Percentiles rank a stretch among this genome's conserved stretches.
phyloP scores from a whole-genome alignment of 2,329 filamentous ascomycete genomes.

The Clonostachys solani region DNA sequence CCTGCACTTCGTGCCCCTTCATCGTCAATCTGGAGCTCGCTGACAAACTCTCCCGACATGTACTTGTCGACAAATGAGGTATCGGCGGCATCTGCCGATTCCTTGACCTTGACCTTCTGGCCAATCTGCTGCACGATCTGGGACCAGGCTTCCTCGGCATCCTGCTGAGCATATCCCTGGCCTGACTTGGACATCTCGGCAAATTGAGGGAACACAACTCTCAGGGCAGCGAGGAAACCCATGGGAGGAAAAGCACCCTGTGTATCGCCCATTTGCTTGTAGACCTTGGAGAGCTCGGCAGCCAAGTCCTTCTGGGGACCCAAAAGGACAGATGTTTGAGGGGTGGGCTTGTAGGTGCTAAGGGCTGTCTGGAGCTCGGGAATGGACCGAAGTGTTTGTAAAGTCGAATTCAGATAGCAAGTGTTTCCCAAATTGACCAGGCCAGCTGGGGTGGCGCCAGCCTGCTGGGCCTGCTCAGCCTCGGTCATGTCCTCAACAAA shows the following conservation, averaged over 20 bases:
- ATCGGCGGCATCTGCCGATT: slow-evolving; percentile 40
- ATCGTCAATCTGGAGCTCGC: slow-evolving; percentile 80
- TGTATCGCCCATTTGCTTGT: slow-evolving; percentile 84
- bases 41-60: slow-evolving; percentile 78
- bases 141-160: slow-evolving; percentile 97
- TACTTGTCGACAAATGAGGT: slow-evolving; percentile 85
- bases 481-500: slow-evolving; percentile 98
- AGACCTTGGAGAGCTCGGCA: slow-evolving; percentile 73
- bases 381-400: slow-evolving; percentile 85
- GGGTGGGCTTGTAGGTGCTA: slow-evolving; percentile 42
- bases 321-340: slow-evolving; percentile 36
- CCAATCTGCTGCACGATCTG: slow-evolving; percentile 85
- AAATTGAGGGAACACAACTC: slow-evolving; percentile 83
- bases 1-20: slow-evolving; percentile 68
- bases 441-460: slow-evolving; percentile 82
- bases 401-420: slow-evolving; percentile 95
- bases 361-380: slow-evolving; percentile 87
- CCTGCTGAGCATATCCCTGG: slow-evolving; percentile 90
- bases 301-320: slow-evolving; percentile 63
- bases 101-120: slow-evolving; percentile 68
- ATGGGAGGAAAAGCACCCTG: slow-evolving; percentile 83
- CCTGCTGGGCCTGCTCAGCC: slow-evolving; percentile 78
- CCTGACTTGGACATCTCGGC: slow-evolving; percentile 82
- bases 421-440: slow-evolving; percentile 94
- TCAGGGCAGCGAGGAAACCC: slow-evolving; percentile 76